phyloP scores from a whole-genome alignment of 345 rosid species.

The Euphorbia peplus region DNA sequence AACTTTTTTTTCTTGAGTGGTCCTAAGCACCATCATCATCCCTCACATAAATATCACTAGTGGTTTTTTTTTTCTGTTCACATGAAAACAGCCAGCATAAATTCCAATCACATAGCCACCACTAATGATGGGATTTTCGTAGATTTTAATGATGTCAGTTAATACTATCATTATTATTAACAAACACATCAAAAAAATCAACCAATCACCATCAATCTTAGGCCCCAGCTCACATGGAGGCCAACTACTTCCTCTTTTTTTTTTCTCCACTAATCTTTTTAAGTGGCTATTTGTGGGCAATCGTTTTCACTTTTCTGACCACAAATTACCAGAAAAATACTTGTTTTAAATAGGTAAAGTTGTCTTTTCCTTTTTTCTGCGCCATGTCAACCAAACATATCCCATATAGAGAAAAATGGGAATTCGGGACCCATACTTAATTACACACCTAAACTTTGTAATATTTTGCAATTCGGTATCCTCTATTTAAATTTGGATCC shows the following conservation, averaged over 20 bases:
- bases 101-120: conserved; percentile 21
- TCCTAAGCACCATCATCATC: conserved; percentile 1
- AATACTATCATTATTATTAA: conserved; percentile 12
- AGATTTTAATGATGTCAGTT: conserved; percentile 17
- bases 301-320: background rate
- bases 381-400: background rate
- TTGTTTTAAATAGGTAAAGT: background rate
- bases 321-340: background rate
- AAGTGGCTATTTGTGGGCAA: conserved; percentile 10
- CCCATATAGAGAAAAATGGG: background rate
- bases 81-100: conserved; percentile 4
- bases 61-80: background rate
- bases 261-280: conserved; percentile 4
- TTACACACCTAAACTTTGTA: too few relatives aligned
- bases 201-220: conserved; percentile 13
- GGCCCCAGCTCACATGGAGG: conserved; percentile 19
- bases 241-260: conserved; percentile 11
- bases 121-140: background rate
- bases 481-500: too few relatives aligned
- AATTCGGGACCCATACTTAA: too few relatives aligned
- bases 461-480: too few relatives aligned
- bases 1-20: conserved; percentile 6
- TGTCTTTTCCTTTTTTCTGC: background rate
- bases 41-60: conserved; percentile 11
- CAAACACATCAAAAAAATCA: conserved; percentile 16